These are phyloP conservation scores for Yamadazyma songkhlaensis DNA, from an alignment of 1,139 yeast genomes.

Conservation along the genomic window DNA sequence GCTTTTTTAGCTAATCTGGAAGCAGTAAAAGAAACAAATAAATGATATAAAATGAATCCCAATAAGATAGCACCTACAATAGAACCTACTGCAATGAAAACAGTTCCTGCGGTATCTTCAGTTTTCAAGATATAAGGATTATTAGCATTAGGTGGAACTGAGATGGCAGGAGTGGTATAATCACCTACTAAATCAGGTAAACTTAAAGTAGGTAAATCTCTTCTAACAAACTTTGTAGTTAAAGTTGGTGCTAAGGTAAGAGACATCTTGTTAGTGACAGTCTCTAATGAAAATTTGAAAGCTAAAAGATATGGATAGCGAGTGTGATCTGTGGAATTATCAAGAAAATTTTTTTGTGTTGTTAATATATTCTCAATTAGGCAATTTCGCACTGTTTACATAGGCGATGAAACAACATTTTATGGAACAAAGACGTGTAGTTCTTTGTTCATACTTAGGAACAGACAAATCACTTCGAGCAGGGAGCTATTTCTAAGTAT, in stretches of 20 bases:
- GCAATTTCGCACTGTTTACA: conserved; percentile 6
- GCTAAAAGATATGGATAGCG: background rate
- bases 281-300: too few relatives aligned
- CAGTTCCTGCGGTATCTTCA: conserved; percentile 65
- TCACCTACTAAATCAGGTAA: conserved; percentile 9
- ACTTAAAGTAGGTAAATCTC: conserved; percentile 12
- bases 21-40: conserved; percentile 35
- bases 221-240: conserved; percentile 9
- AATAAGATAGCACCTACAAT: conserved; percentile 56
- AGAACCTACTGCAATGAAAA: conserved; percentile 76
- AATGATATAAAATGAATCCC: conserved; percentile 42
- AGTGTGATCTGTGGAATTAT: too few relatives aligned
- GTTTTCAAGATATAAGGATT: conserved; percentile 64
- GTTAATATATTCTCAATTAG: conserved; percentile 4
- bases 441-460: too few relatives aligned
- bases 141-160: conserved; percentile 55
- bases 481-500: background rate
- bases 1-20: conserved; percentile 38
- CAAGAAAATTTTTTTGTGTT: conserved; percentile 5
- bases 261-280: background rate
- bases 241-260: conserved; percentile 13
- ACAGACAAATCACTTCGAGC: background rate
- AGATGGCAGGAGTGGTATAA: conserved; percentile 53
- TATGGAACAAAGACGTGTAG: too few relatives aligned
- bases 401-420: conserved; percentile 1